Percentiles rank a stretch among this genome's conserved stretches.
Evolutionary conservation across 1,284 basidiomycete genomes (phyloP).

Genomic region (Tetrapyrgos nigripes): DNA sequence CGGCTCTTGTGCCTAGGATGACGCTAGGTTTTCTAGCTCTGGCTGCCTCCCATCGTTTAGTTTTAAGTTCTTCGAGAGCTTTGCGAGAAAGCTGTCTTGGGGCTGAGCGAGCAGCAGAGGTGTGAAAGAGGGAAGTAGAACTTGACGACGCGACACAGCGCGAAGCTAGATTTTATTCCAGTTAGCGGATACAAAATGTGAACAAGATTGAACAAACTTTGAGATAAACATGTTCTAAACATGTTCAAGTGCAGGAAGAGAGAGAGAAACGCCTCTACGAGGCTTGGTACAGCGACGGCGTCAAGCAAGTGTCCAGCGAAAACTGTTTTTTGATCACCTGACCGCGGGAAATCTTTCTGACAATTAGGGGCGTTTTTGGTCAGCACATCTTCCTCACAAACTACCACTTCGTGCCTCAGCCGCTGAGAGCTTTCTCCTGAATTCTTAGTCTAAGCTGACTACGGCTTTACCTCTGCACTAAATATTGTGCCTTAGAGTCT

Average conservation of each 20-base stretch:
- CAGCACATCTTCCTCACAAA: too few relatives aligned
- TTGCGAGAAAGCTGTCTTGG: constrained; percentile 49
- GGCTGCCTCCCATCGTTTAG: constrained; percentile 47
- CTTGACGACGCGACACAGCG: constrained; percentile 51
- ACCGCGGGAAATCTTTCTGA: too few relatives aligned
- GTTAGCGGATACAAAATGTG: neutral
- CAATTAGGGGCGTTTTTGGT: too few relatives aligned
- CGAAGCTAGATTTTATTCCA: constrained; percentile 37
- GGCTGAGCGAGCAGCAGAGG: constrained; percentile 52
- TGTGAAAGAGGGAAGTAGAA: constrained; percentile 52
- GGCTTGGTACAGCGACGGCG: neutral
- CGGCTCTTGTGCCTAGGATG: constrained; percentile 72
- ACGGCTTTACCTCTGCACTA: too few relatives aligned
- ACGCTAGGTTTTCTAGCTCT: constrained; percentile 65
- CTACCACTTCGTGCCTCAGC: too few relatives aligned
- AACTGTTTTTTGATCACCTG: too few relatives aligned
- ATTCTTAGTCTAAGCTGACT: too few relatives aligned
- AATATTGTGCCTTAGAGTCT: too few relatives aligned
- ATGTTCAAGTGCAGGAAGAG: constrained; percentile 1
- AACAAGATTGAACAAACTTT: constrained; percentile 6
- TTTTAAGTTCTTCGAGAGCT: constrained; percentile 56
- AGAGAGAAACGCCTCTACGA: neutral
- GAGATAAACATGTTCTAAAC: constrained; percentile 16
- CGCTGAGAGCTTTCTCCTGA: too few relatives aligned
- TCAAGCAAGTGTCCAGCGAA: too few relatives aligned